Percentiles rank a stretch among this genome's conserved stretches.
These are phyloP conservation scores for Geotrichum fermentans DNA, from an alignment of 1,139 yeast species.

Conservation along the genomic window DNA sequence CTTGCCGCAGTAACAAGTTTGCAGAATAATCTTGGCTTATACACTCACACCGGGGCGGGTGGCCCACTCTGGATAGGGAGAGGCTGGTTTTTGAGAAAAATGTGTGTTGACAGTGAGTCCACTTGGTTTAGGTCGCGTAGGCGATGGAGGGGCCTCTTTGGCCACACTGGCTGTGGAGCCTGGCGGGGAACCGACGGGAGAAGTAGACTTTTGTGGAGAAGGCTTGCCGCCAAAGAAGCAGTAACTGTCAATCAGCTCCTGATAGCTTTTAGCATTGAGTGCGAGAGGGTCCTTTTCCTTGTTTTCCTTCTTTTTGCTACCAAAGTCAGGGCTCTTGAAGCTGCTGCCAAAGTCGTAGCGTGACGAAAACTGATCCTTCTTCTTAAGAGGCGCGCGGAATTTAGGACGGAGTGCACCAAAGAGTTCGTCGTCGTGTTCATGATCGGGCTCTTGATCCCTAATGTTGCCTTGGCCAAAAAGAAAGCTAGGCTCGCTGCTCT, in stretches of 20 bases:
- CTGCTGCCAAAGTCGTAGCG: constrained; percentile 41
- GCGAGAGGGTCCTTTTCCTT: constrained; percentile 23
- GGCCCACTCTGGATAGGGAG: no score
- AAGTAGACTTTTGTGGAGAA: not conserved
- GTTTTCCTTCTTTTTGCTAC: not conserved
- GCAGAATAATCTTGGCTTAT: no score
- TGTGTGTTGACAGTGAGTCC: no score
- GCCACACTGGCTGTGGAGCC: no score
- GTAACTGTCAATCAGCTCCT: constrained; percentile 63
- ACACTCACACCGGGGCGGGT: no score
- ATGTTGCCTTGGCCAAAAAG: constrained; percentile 1
- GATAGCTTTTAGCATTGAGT: constrained; percentile 58
- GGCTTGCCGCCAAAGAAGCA: constrained; percentile 51
- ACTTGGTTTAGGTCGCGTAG: no score
- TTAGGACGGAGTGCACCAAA: not conserved
- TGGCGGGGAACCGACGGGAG: no score
- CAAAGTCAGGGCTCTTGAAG: constrained; percentile 19
- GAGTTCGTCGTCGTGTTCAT: constrained; percentile 1
- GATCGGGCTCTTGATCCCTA: constrained; percentile 7
- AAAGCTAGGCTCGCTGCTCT: constrained; percentile 7
- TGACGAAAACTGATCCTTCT: constrained; percentile 27
- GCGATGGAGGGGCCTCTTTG: no score
- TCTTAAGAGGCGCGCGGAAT: not conserved
- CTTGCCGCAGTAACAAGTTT: no score
- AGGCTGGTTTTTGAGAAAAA: no score